phyloP scores from a whole-genome alignment of 2,329 filamentous ascomycete species.

The Penicillium sp. region DNA sequence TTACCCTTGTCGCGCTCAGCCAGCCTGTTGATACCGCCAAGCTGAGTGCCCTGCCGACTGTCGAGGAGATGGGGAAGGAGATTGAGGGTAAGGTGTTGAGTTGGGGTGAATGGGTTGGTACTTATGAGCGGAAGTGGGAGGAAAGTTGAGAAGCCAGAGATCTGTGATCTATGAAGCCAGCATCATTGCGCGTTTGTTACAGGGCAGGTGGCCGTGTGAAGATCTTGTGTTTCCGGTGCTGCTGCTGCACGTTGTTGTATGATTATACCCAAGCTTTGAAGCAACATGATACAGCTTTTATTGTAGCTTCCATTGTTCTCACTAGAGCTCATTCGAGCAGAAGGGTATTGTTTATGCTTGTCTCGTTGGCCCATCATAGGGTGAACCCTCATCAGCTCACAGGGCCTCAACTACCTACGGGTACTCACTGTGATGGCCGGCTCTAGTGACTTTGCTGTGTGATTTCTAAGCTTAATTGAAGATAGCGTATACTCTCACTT shows the following conservation, averaged over 20 bases:
- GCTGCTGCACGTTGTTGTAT: neutral
- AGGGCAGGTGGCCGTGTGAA: neutral
- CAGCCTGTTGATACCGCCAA: constrained; percentile 49
- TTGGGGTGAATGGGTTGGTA: constrained; percentile 58
- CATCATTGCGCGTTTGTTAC: neutral
- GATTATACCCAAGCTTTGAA: neutral
- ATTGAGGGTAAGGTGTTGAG: constrained; percentile 57
- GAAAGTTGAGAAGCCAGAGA: constrained; percentile 5
- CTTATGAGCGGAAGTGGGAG: constrained; percentile 52
- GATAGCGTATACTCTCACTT: too few species aligned
- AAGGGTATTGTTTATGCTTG: too few species aligned
- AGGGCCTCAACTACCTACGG: too few species aligned
- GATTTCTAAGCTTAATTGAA: too few species aligned
- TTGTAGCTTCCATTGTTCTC: too few species aligned
- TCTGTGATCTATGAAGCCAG: neutral
- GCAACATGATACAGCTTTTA: too few species aligned
- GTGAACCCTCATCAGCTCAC: too few species aligned
- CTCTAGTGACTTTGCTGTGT: too few species aligned
- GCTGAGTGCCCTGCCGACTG: constrained; percentile 48
- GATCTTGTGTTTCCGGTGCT: neutral
- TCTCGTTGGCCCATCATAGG: too few species aligned
- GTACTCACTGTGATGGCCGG: too few species aligned
- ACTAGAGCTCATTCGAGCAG: too few species aligned
- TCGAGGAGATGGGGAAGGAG: constrained; percentile 51
- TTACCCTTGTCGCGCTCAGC: constrained; percentile 56